These are phyloP conservation scores for Chalaropsis thielavioides DNA, from an alignment of 2,329 filamentous ascomycete genomes.

Conservation along the genomic window DNA sequence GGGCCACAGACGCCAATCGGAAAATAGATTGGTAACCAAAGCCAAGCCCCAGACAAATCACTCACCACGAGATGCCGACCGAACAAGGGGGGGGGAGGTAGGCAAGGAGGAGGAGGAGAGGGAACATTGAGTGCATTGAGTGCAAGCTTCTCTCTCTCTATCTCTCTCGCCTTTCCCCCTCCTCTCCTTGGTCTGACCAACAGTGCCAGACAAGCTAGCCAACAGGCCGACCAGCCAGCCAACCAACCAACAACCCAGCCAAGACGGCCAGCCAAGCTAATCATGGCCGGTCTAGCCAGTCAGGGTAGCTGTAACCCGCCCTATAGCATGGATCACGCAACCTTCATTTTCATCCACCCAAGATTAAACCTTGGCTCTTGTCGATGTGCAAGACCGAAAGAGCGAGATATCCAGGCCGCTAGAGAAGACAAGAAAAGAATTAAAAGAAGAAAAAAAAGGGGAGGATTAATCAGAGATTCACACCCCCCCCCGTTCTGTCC, in stretches of 20 bases:
- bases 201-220: no score
- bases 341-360: not conserved
- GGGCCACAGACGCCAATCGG: constrained; percentile 2
- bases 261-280: not conserved
- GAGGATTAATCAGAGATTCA: not conserved
- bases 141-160: no score
- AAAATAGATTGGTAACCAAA: constrained; percentile 1
- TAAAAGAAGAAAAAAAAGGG: not conserved
- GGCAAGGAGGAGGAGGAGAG: not conserved
- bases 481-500: not conserved
- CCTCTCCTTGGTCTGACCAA: no score
- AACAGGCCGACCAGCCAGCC: not conserved
- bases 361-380: not conserved
- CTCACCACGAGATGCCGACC: constrained; percentile 4
- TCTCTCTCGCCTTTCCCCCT: no score
- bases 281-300: not conserved
- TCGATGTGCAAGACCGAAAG: not conserved
- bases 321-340: not conserved
- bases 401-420: not conserved
- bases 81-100: not conserved
- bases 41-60: not conserved
- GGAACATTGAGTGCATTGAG: no score
- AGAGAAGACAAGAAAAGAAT: not conserved
- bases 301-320: not conserved
- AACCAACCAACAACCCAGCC: not conserved